Evolutionary conservation across 176 grass and related monocot genomes (phyloP).

Genomic region (Avena sativa): DNA sequence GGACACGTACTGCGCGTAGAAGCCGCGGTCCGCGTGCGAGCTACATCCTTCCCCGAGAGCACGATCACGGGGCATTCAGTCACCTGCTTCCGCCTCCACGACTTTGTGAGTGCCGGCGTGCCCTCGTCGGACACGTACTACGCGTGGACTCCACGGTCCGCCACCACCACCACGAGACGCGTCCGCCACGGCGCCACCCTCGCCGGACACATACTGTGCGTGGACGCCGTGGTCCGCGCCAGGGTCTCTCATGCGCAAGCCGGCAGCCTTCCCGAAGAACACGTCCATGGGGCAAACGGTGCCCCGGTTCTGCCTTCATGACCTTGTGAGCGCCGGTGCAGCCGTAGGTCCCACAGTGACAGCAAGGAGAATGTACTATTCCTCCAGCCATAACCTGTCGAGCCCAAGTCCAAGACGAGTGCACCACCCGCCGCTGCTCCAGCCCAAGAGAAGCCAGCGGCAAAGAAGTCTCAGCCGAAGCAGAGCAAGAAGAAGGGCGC

Average conservation of each 20-base stretch:
- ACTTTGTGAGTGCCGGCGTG: conserved; percentile 42
- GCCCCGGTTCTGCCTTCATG: conserved; percentile 46
- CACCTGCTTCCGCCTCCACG: conserved; percentile 45
- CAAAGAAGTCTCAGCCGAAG: background rate
- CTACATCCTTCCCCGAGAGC: conserved; percentile 52
- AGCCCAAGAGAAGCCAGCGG: too few species aligned
- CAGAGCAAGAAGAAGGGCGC: conserved; percentile 43
- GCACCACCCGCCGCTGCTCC: background rate
- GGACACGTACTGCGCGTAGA: conserved; percentile 62
- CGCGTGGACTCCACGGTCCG: too few species aligned
- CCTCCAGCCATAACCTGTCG: background rate
- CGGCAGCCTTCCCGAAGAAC: conserved; percentile 53
- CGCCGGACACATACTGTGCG: conserved; percentile 53
- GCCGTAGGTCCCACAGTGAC: conserved; percentile 57
- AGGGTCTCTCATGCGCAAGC: conserved; percentile 3
- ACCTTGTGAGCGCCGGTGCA: conserved; percentile 43
- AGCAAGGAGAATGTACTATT: conserved; percentile 85
- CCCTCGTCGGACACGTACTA: background rate
- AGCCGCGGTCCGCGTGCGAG: conserved; percentile 46
- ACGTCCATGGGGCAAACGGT: conserved; percentile 53
- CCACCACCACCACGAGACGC: too few species aligned
- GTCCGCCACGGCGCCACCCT: conserved; percentile 35
- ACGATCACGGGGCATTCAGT: conserved; percentile 47
- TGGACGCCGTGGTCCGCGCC: conserved; percentile 63
- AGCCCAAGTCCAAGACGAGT: background rate